A percentile compares a stretch with the other conserved stretches of the same genome.
Conservation (phyloP, 2,329 filamentous ascomycete genomes). For the Aspergillus sp. region DNA sequence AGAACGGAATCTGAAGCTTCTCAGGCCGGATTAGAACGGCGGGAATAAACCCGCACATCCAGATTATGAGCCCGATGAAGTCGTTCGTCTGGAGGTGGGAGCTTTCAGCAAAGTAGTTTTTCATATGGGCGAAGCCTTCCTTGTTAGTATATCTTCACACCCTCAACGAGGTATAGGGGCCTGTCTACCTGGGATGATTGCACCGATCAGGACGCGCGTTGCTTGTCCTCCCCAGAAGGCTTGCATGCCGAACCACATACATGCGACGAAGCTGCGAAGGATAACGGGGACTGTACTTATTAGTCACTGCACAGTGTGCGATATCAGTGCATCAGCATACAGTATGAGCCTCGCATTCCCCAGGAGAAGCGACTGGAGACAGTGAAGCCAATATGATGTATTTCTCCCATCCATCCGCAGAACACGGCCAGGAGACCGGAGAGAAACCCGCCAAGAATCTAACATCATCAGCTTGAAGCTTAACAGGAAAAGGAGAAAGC, state of each 20-base stretch:
- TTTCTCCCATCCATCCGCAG: conserved; percentile 9
- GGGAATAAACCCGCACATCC: conserved; percentile 2
- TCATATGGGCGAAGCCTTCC: conserved; percentile 6
- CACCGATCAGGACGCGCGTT: conserved; percentile 8
- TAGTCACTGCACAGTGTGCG: not conserved
- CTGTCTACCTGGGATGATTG: conserved; percentile 7
- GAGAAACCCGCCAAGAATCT: conserved; percentile 7
- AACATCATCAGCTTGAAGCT: not conserved
- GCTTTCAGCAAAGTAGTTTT: conserved; percentile 7
- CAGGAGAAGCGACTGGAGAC: conserved; percentile 3
- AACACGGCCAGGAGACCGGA: not conserved
- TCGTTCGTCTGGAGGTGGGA: conserved; percentile 8
- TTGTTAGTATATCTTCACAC: not conserved
- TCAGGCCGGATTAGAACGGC: not conserved
- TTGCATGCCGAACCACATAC: conserved; percentile 14
- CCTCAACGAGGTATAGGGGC: not conserved
- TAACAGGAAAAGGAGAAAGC: not conserved
- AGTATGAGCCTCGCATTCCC: conserved; percentile 13
- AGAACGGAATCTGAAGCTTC: conserved; percentile 1
- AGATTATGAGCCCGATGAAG: conserved; percentile 4
- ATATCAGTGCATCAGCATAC: not conserved
- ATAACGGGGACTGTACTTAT: conserved; percentile 7
- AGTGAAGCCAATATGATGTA: conserved; percentile 13
- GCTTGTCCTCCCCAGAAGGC: conserved; percentile 12
- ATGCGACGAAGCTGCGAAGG: conserved; percentile 6